A percentile compares a stretch with the other conserved stretches of the same genome.
Evolutionary conservation across 805 yeast species (phyloP).

Genomic region (Cyberlindnera americana): DNA sequence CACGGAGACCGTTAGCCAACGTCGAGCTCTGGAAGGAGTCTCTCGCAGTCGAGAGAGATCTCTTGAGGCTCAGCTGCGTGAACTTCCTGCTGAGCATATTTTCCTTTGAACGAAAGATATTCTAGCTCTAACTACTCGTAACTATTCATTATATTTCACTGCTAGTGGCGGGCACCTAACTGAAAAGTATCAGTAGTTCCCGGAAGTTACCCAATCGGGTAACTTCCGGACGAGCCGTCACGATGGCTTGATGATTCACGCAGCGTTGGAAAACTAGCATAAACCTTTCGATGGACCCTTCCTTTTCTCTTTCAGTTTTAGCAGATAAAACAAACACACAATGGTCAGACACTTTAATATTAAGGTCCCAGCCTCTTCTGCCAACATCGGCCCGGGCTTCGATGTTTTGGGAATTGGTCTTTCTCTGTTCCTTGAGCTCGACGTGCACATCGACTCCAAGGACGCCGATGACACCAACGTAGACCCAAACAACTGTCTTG

Average conservation of each 20-base stretch:
- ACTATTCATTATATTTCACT: too few relatives aligned
- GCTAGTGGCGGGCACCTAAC: neutral
- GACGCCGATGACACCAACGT: slow-evolving; percentile 41
- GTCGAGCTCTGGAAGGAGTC: slow-evolving; percentile 32
- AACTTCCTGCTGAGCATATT: slow-evolving; percentile 16
- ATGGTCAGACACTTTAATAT: slow-evolving; percentile 54
- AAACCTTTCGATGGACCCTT: too few relatives aligned
- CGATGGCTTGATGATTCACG: slow-evolving; percentile 6
- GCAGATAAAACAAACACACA: neutral
- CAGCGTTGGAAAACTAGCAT: neutral
- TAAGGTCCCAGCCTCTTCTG: slow-evolving; percentile 93
- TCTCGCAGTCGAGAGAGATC: slow-evolving; percentile 22
- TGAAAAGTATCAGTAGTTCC: neutral
- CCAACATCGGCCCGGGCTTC: slow-evolving; percentile 98
- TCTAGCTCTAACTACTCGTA: too few relatives aligned
- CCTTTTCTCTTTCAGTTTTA: too few relatives aligned
- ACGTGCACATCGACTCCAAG: slow-evolving; percentile 59
- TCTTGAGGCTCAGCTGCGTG: slow-evolving; percentile 1
- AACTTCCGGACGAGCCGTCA: neutral
- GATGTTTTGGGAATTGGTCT: slow-evolving; percentile 95
- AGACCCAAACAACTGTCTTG: slow-evolving; percentile 65
- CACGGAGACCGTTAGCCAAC: slow-evolving; percentile 71
- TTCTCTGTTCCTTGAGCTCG: slow-evolving; percentile 65
- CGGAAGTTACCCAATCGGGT: neutral
- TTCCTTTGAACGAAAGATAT: too few relatives aligned